A percentile compares a stretch with the other conserved stretches of the same genome.
These are phyloP conservation scores for Paramecium biaurelia DNA, from an alignment of 73 alveolate genomes.

Conservation along the genomic window DNA sequence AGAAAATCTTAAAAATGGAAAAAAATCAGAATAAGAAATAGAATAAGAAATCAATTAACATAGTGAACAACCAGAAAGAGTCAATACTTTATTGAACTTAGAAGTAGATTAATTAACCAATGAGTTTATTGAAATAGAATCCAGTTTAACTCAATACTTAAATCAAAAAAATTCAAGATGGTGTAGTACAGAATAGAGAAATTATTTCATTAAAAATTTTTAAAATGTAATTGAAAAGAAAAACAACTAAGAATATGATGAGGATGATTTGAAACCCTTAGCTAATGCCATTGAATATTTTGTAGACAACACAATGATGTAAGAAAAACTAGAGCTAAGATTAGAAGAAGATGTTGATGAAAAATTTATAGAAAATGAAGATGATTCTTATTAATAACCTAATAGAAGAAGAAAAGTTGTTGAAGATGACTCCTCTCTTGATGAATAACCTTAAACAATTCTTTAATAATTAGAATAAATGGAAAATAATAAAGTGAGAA, in stretches of 20 bases:
- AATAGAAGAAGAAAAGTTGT: constrained; percentile 27
- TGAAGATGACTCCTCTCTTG: constrained; percentile 32
- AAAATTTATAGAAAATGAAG: neutral
- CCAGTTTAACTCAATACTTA: neutral
- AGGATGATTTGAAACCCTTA: neutral
- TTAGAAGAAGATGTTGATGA: constrained; percentile 6
- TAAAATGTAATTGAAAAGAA: neutral
- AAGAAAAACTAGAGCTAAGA: constrained; percentile 30
- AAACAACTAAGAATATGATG: neutral
- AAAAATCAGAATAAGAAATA: neutral
- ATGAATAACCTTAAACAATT: neutral
- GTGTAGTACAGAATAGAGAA: constrained; percentile 25
- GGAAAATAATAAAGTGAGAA: neutral
- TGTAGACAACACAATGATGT: constrained; percentile 33
- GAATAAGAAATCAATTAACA: neutral
- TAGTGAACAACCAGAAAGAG: neutral
- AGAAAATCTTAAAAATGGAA: neutral
- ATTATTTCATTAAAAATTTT: neutral
- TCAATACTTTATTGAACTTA: neutral
- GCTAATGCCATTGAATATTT: neutral
- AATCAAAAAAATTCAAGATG: constrained; percentile 17
- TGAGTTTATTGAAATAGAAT: neutral
- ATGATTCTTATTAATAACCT: neutral
- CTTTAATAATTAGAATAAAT: constrained; percentile 13
- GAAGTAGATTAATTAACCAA: neutral